Evolutionary conservation across 345 rosid genomes (phyloP), one percentile per base, ranked within the genome.

Genomic region (Syzygium oleosum): DNA sequence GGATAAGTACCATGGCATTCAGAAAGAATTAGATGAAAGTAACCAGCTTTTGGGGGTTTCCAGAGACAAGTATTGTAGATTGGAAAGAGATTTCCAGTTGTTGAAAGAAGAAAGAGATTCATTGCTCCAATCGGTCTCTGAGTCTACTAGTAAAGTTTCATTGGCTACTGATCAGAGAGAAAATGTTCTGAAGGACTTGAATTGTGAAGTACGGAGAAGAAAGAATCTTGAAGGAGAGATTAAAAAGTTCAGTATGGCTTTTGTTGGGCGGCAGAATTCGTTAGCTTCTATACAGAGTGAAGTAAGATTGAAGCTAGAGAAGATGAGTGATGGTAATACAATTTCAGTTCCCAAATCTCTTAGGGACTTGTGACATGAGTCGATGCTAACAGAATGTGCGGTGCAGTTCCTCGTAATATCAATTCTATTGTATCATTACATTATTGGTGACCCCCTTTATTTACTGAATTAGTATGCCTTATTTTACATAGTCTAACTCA

Each of bases 161-260:
- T 54, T 87, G 87, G 91, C 90, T 80, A 90, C 90, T 15, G 87
- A 89, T 86, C 93, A 93, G 87, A 95, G 94, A 93, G 98, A 95
- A 85, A 94, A 92, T 87, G 90, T 90, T 68, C 90, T 93, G 92
- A 94, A 91, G 88, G 96, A 95, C 86, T 89, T 95, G 87, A 93
- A 91, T 87, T 84, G 65, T 58, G 96, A 95, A 94, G 91, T 92
- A n/a, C 91, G 87, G 88, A 91, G 94, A 88, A 95, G 96, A 90
- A 94, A 91, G 88, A 89, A 88, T 87, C 92, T 97, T 5, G 95
- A 94, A 89, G 96, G 94, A 90, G 96, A 96, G 92, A 91, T 96
- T 31, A 95, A 94, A 92, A 92, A 93, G 86, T 92, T 97, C 85
- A 92, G 94, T 89, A 86, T 88, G 19, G 95, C 96, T 84, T 95